Percentiles rank a stretch among this genome's conserved stretches.
These are phyloP conservation scores for Didymella glomerata DNA, from an alignment of 2,329 filamentous ascomycete genomes.

Conservation along the genomic window DNA sequence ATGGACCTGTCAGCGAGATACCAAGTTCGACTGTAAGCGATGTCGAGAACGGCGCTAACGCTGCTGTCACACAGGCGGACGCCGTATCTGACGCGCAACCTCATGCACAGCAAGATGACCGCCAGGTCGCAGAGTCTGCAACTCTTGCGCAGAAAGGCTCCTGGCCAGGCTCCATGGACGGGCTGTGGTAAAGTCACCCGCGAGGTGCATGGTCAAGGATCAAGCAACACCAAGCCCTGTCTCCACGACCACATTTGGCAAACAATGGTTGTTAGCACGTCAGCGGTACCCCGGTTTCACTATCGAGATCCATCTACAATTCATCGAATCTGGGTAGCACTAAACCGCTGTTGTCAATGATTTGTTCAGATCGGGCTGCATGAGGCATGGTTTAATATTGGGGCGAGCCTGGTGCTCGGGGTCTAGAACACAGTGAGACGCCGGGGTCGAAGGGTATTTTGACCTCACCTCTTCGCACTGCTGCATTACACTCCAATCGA, in stretches of 20 bases:
- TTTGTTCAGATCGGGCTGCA: slow-evolving; percentile 1
- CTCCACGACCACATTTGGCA: background rate
- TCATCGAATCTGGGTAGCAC: background rate
- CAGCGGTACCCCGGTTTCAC: slow-evolving; percentile 11
- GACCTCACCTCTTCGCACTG: slow-evolving; percentile 4
- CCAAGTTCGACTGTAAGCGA: background rate
- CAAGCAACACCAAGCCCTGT: background rate
- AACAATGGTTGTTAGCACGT: slow-evolving; percentile 6
- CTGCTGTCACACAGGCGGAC: background rate
- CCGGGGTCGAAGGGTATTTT: slow-evolving; percentile 9
- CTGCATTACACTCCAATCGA: background rate
- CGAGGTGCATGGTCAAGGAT: background rate
- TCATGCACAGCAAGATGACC: background rate
- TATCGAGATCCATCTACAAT: background rate
- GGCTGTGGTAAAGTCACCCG: background rate
- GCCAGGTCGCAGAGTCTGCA: background rate
- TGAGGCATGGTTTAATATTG: slow-evolving; percentile 14
- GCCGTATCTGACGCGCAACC: background rate
- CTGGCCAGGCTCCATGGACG: background rate
- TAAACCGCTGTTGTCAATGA: slow-evolving; percentile 3
- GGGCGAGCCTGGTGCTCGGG: slow-evolving; percentile 3
- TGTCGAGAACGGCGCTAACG: background rate
- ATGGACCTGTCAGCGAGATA: background rate
- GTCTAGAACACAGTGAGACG: slow-evolving; percentile 13
- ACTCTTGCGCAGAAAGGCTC: background rate